Evolutionary conservation across 2,329 filamentous ascomycete genomes (phyloP).

Genomic region (Pseudogymnoascus sp.): DNA sequence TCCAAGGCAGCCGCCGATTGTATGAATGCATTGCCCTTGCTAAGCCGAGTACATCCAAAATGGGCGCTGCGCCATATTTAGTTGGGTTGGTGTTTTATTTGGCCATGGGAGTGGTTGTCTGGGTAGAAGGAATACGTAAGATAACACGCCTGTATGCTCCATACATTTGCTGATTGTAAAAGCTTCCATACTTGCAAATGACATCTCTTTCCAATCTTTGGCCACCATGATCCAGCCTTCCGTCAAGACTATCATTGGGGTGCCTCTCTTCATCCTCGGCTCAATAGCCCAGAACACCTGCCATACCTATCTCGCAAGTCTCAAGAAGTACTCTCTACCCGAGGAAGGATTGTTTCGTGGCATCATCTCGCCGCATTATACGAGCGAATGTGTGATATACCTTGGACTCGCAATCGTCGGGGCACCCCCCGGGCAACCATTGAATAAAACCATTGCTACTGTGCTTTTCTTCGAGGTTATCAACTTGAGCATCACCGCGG

Average conservation of each 20-base stretch:
- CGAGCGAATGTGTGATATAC: constrained; percentile 79
- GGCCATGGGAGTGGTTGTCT: constrained; percentile 63
- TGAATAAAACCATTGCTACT: constrained; percentile 66
- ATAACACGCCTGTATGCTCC: constrained; percentile 13
- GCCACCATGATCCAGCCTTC: constrained; percentile 23
- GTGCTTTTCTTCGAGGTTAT: constrained; percentile 63
- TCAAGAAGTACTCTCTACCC: constrained; percentile 79
- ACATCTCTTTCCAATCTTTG: constrained; percentile 13
- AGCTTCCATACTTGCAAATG: constrained; percentile 6
- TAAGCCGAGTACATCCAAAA: constrained; percentile 58
- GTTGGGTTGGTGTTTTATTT: constrained; percentile 73
- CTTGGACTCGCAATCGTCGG: constrained; percentile 64
- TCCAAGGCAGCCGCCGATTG: constrained; percentile 67
- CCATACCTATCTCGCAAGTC: constrained; percentile 58
- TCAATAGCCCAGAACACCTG: constrained; percentile 67
- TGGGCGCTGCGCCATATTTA: constrained; percentile 80
- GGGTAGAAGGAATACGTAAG: constrained; percentile 73
- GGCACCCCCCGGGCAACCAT: constrained; percentile 54
- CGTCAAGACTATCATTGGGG: constrained; percentile 44
- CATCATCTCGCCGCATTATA: constrained; percentile 83
- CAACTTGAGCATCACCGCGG: constrained; percentile 76
- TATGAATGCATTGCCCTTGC: constrained; percentile 62
- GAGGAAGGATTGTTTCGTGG: constrained; percentile 60
- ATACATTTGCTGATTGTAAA: constrained; percentile 15
- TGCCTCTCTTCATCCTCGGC: constrained; percentile 58